Conservation (phyloP, 192 early-diverging fungal genomes). For the Gigaspora rosea region DNA sequence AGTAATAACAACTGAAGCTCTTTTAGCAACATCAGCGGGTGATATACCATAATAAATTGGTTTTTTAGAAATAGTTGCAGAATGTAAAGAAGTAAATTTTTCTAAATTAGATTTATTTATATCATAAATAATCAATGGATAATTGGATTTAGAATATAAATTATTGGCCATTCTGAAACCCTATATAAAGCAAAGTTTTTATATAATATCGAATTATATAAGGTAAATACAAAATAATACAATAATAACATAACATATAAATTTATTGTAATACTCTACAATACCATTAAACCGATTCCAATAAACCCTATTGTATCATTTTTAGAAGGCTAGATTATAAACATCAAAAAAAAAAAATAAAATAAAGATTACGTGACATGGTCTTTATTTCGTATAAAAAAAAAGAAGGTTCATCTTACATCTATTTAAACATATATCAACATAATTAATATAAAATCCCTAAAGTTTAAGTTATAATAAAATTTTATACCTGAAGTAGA, state of each 20-base stretch:
- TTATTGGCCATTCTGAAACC: slow-evolving; percentile 93
- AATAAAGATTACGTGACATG: not conserved
- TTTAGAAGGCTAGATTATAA: not conserved
- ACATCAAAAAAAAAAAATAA: not conserved
- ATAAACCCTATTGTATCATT: slow-evolving; percentile 73
- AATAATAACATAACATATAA: slow-evolving; percentile 31
- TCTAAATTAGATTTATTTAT: slow-evolving; percentile 55
- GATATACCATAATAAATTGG: slow-evolving; percentile 58
- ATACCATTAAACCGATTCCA: slow-evolving; percentile 88
- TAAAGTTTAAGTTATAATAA: too few species aligned
- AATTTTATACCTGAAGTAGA: too few species aligned
- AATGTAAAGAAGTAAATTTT: slow-evolving; percentile 55
- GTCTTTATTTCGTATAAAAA: not conserved
- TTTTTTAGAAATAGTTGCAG: slow-evolving; percentile 36
- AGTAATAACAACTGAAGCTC: slow-evolving; percentile 78
- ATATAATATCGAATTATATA: not conserved
- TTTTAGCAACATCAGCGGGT: slow-evolving; percentile 71
- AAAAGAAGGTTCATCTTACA: too few species aligned
- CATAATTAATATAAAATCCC: too few species aligned
- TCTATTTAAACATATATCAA: too few species aligned
- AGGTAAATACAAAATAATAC: not conserved
- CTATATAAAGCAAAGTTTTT: slow-evolving; percentile 30
- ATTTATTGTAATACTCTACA: not conserved
- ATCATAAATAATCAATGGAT: slow-evolving; percentile 76
- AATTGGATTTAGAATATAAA: slow-evolving; percentile 57